Conservation (phyloP, 768 basidiomycete species). For the Candolleomyces aberdarensis region DNA sequence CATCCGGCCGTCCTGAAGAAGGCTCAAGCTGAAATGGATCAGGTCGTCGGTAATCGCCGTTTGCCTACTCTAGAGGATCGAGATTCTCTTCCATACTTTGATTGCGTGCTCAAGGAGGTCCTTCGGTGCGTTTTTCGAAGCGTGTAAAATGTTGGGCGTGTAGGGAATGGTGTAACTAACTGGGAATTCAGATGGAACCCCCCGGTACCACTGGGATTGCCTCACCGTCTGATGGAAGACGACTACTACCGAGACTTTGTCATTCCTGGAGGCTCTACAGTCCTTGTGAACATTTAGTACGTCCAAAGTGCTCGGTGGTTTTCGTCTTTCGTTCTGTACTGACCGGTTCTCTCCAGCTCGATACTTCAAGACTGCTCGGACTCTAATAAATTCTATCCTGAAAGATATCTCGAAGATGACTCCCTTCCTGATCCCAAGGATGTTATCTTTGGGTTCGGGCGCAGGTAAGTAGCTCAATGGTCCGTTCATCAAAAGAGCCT, state of each 20-base stretch:
- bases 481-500: no score
- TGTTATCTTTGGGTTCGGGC: conserved; percentile 56
- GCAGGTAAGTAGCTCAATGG: conserved; percentile 32
- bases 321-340: background rate
- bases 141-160: background rate
- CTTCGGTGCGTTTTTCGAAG: conserved; percentile 32
- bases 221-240: conserved; percentile 50
- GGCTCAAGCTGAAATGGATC: conserved; percentile 52
- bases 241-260: conserved; percentile 45
- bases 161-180: background rate
- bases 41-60: conserved; percentile 39
- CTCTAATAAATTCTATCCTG: conserved; percentile 46
- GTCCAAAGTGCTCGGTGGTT: conserved; percentile 13
- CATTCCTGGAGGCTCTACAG: conserved; percentile 43
- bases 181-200: conserved; percentile 39
- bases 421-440: conserved; percentile 42
- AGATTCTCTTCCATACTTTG: conserved; percentile 43
- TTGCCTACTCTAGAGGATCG: conserved; percentile 47
- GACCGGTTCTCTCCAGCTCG: conserved; percentile 23
- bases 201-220: conserved; percentile 47
- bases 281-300: conserved; percentile 43
- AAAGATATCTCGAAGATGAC: conserved; percentile 42
- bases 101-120: conserved; percentile 45
- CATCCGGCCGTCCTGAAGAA: conserved; percentile 47
- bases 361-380: conserved; percentile 43